Conservation (phyloP, 306 rosid genomes). For the Herpetospermum pedunculosum region DNA sequence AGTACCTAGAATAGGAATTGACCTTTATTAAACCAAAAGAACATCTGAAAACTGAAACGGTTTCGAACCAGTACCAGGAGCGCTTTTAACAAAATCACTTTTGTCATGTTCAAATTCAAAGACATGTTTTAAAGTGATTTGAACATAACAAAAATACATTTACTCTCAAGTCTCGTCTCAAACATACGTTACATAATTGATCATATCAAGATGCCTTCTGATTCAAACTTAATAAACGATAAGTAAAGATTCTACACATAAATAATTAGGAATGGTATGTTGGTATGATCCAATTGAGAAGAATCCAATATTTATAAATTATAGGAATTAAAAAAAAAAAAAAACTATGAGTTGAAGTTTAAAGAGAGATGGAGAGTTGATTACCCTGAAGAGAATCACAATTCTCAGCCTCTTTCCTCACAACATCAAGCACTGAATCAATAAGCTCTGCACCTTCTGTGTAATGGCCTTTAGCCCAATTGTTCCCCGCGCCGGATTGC, state of each 20-base stretch:
- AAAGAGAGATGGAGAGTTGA: neutral
- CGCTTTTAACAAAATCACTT: neutral
- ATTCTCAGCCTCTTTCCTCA: conserved; percentile 34
- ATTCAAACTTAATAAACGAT: no score
- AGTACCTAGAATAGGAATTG: neutral
- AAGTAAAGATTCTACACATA: neutral
- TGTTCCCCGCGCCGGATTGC: neutral
- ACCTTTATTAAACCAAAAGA: neutral
- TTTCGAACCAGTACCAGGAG: neutral
- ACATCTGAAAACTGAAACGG: no score
- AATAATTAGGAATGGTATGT: neutral
- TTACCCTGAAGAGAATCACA: conserved; percentile 37
- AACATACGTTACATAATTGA: no score
- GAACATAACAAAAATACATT: no score
- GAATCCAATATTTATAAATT: neutral
- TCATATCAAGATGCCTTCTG: no score
- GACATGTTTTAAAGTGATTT: no score
- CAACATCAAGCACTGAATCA: conserved; percentile 17
- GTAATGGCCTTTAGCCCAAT: conserved; percentile 5
- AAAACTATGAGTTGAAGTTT: neutral
- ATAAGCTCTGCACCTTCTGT: conserved; percentile 6
- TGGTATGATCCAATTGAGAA: neutral
- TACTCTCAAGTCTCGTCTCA: no score
- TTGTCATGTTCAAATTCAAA: no score
- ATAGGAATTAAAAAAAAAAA: neutral